Evolutionary conservation across 2,329 filamentous ascomycete genomes (phyloP), one percentile per base, ranked within the genome.

Genomic region (Monosporascus sp.): DNA sequence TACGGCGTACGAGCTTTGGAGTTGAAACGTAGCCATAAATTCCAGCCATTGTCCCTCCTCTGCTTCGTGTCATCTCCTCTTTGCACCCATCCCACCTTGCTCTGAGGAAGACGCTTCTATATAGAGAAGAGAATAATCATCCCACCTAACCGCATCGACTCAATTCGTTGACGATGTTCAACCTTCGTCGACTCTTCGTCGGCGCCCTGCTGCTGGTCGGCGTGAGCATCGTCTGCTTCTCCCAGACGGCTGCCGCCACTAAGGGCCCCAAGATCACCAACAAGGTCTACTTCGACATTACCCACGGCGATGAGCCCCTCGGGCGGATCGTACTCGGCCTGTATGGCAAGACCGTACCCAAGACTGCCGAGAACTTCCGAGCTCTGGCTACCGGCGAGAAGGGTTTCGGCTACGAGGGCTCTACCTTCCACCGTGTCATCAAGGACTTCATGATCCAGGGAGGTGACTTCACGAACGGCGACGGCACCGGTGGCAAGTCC

Each of bases 181-280:
- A 81, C 67, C 67, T 92, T 54, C 83, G 88, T 74, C 80, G 86
- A 66, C 71, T 91, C 62, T 70, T 90, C 68, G 78, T 87, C 70
- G 85, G 88, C 66, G 78, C 87, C 65, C 79, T 90, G 69, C 80
- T 96, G 68, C 82, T 96, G 67, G 71, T 95, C 65, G 86, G 89
- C 65, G 78, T 92, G 65, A 80, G 81, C 62, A 78, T 93, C 69
- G 75, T 91, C 62, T 83, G 90, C 76, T 85, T 96, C 69, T 80
- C 87, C 62, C 86, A 90, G 73, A 81, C 83, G 36, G 85, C 82
- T 55, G 84, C 88, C 63, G 88, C 89, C 51, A 78, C 78, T 61
- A 90, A 93, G 78, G 93, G 94, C 47, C 93, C 90, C 59, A 95
- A 94, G 85, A 93, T 97, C 78, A 97, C 92, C 66, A 80, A 89